These are phyloP conservation scores for Cercospora beticola DNA, from an alignment of 2,329 filamentous ascomycete species.

Conservation along the genomic window DNA sequence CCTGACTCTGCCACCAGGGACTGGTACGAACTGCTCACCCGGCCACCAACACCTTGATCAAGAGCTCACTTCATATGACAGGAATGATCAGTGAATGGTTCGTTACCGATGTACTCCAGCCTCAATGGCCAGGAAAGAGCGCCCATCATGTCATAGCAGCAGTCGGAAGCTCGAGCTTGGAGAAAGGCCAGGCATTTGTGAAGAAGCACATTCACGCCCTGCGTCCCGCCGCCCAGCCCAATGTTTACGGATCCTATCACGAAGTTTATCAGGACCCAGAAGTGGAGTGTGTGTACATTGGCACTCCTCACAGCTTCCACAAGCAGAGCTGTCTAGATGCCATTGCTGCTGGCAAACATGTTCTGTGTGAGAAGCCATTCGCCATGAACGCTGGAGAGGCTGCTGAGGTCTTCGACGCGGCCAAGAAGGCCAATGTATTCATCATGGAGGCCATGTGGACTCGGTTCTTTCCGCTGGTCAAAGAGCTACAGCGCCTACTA, in stretches of 20 bases:
- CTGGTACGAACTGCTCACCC: background rate
- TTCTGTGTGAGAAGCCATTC: constrained; percentile 52
- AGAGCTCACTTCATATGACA: background rate
- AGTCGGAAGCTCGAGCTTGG: constrained; percentile 23
- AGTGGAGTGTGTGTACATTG: constrained; percentile 51
- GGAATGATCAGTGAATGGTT: constrained; percentile 51
- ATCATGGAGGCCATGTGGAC: constrained; percentile 52
- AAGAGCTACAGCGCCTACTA: constrained; percentile 39
- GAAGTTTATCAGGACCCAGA: constrained; percentile 44
- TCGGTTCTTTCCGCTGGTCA: constrained; percentile 45
- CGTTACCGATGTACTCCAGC: constrained; percentile 44
- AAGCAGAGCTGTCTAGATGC: constrained; percentile 47
- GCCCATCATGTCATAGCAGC: constrained; percentile 23
- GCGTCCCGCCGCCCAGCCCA: constrained; percentile 28
- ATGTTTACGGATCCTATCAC: constrained; percentile 44
- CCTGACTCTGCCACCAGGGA: background rate
- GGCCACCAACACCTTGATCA: background rate
- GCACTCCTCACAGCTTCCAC: constrained; percentile 49
- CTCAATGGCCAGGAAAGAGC: constrained; percentile 41
- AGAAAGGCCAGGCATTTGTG: constrained; percentile 23
- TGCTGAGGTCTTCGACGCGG: constrained; percentile 43
- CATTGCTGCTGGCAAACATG: constrained; percentile 46
- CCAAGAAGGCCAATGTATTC: constrained; percentile 44
- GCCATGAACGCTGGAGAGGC: constrained; percentile 45
- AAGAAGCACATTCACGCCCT: constrained; percentile 14